A percentile compares a stretch with the other conserved stretches of the same genome.
Evolutionary conservation across 345 rosid genomes (phyloP).

Genomic region (Gossypium anomalum): DNA sequence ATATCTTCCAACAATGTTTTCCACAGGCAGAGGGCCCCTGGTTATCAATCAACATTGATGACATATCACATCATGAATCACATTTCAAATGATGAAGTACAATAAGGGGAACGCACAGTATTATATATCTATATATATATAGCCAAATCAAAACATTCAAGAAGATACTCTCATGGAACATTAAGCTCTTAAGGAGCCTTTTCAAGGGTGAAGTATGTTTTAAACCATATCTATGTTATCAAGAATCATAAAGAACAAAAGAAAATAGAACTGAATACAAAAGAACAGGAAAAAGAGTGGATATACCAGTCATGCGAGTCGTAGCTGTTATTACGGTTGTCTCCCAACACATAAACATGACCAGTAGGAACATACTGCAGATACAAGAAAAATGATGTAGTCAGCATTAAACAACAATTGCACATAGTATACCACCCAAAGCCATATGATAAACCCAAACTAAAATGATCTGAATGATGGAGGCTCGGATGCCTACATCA

Average conservation of each 20-base stretch:
- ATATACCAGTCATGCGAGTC: slow-evolving; percentile 27
- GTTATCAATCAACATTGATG: background rate
- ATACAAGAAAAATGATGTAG: background rate
- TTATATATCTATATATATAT: background rate
- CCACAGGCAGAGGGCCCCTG: slow-evolving; percentile 16
- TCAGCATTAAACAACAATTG: background rate
- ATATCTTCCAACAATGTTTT: slow-evolving; percentile 16
- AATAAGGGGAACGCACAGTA: background rate
- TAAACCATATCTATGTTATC: background rate
- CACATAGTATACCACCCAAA: background rate
- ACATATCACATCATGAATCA: background rate
- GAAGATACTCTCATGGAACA: slow-evolving; percentile 3
- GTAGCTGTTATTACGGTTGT: slow-evolving; percentile 33
- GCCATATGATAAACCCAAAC: slow-evolving; percentile 4
- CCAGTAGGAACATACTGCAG: slow-evolving; percentile 24
- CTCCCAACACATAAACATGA: slow-evolving; percentile 22
- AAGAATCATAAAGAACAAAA: slow-evolving; percentile 1
- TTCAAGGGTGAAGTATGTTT: background rate
- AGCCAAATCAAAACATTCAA: background rate
- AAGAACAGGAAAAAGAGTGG: background rate
- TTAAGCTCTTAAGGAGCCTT: background rate
- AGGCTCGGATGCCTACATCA: slow-evolving; percentile 15
- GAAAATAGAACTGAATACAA: background rate
- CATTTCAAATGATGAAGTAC: background rate
- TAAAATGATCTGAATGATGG: background rate